These are phyloP conservation scores for Macrophomina tecta DNA, from an alignment of 2,329 filamentous ascomycete species.

Conservation along the genomic window DNA sequence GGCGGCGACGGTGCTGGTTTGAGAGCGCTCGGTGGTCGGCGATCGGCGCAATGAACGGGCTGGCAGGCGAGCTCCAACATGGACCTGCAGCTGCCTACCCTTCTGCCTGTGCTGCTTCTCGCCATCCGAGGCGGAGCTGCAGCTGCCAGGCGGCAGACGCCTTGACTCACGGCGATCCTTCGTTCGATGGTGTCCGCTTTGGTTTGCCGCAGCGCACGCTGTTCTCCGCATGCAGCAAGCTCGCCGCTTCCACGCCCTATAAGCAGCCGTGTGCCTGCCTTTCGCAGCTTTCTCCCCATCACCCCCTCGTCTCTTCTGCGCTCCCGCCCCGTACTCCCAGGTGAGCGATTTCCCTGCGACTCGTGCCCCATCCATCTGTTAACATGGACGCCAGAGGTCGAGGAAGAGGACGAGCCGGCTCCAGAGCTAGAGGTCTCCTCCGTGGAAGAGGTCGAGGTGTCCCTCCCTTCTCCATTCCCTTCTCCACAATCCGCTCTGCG, in stretches of 20 bases:
- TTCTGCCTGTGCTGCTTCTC: background rate
- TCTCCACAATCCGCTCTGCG: background rate
- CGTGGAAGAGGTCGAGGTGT: constrained; percentile 1
- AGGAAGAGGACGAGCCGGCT: background rate
- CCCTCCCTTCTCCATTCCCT: background rate
- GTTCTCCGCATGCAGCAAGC: background rate
- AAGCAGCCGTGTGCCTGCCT: background rate
- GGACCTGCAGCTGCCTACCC: background rate
- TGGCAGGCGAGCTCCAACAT: background rate
- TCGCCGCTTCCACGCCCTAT: constrained; percentile 2
- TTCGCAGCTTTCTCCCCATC: background rate
- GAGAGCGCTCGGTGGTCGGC: background rate
- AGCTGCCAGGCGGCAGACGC: background rate
- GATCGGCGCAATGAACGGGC: background rate
- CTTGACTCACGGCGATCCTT: constrained; percentile 6
- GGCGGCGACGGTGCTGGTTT: background rate
- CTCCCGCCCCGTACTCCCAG: background rate
- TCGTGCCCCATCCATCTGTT: background rate
- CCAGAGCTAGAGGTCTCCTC: background rate
- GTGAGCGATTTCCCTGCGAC: background rate
- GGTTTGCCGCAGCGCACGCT: background rate
- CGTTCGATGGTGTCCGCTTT: constrained; percentile 9
- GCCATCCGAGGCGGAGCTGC: too few relatives aligned
- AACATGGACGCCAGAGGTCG: constrained; percentile 6
- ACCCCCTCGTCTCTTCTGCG: background rate